Base-by-base conservation (phyloP, 306 rosid genomes). In the Cucumis sativus region DNA sequence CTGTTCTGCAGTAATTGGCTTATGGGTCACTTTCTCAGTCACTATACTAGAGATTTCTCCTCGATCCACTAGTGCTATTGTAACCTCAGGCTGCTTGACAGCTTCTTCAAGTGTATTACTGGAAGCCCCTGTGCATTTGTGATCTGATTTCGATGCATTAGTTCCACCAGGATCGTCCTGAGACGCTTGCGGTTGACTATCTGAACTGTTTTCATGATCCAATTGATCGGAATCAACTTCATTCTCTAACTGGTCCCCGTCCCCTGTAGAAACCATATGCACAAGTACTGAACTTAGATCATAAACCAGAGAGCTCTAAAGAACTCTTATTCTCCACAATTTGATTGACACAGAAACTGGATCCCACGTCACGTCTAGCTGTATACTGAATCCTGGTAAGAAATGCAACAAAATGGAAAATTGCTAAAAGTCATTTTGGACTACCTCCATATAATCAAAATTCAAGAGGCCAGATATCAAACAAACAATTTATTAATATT, bases 261-360 rank as follows among this genome's bases (percentile, higher is more conserved):
- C 81, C 83, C 88, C 88, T 11, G 83, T 79, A 55, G 92, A 88
- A 88, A 91, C 90, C 98, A 93, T 93, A 84, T 75, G 88, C 69
- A 75, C 86, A 51, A 33, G 51, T 61, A 28, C 30, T 28, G 75
- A 69, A 76, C 87, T 85, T 79, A 61, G 68, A 82, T 80, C 80
- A 79, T 73, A 79, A 78, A 75, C 81, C 79, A 65, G 23, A 85
- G 55, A 7, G n/a, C 35, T 57, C 49, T 37, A 37, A 51, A 28
- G 63, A 74, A 74, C 49, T 72, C 61, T 72, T 33, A 8, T 47
- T 72, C 59, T 17, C 55, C 41, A 51, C 63, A 55, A 47, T 56
- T 79, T 15, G 78, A 83, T 78, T 51, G 45, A 72, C 17, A 39
- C 76, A 51, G 43, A 58, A 72, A 72, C 60, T 72, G 73, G 78